Base-by-base conservation (phyloP, 257 asterid genomes). In the Nicotiana tabacum region DNA sequence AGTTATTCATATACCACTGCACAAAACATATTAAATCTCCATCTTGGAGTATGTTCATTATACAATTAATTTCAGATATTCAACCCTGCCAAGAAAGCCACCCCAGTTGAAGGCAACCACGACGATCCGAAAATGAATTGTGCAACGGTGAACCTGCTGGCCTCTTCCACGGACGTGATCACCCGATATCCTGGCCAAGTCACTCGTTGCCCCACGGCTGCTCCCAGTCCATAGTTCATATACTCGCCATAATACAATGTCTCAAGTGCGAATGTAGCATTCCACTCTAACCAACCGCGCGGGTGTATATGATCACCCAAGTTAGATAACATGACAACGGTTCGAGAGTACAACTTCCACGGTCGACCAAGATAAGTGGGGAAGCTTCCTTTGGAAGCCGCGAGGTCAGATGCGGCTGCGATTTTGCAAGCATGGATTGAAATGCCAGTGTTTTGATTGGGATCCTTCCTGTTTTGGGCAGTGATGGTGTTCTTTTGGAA, bases 91-190 rank as follows among this genome's bases (percentile, higher is more conserved):
- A 89, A 65, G 87, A 90, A 96, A 6, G 98, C 92, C 80, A 96
- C 98, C 32, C 99, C 99, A 24, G 99, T 96, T 29, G 97, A 86
- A 48, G 99, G 99, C 86, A 96, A 83, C 99, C 99, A 96, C 1
- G 98, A 85, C 1, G 99, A 90, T 6, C 99, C 99, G 0, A 82
- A 94, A 33, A 96, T 93, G 81, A 96, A 94, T 4, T 92, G 90
- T 0, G 82, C 93, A 68, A 96, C 99, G 0, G 98, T 94, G 82
- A 89, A 96, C 90, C 89, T 91, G 74, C 83, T 90, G 11, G 99
- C 99, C 86, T 96, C 98, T 1, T 11, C 90, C 0, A 85, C 65
- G 0, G 97, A 84, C 0, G 86, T 90, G 61, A 94, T 89, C 35
- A 90, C 91, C 0, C 84, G 95, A 82, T 94, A 92, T n/a, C 99